A percentile compares a stretch with the other conserved stretches of the same genome.
phyloP scores from a whole-genome alignment of 495 filamentous ascomycete species.

The Darksidea phi region DNA sequence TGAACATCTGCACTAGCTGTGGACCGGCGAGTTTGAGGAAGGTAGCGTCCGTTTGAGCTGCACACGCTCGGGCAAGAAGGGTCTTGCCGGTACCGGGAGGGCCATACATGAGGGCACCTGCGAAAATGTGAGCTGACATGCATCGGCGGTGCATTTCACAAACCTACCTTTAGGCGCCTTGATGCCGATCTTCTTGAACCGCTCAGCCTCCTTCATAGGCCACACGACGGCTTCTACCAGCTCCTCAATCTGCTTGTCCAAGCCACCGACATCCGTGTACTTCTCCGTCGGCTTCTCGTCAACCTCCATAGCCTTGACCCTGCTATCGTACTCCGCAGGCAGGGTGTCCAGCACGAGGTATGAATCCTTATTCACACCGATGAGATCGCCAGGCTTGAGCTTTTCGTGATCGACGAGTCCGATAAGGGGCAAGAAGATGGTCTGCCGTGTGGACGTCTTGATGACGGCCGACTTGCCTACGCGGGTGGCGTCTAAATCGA shows the following conservation, averaged over 20 bases:
- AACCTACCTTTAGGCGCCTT: conserved; percentile 95
- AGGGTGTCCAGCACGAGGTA: conserved; percentile 98
- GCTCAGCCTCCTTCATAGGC: conserved; percentile 99
- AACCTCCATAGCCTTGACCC: conserved; percentile 99
- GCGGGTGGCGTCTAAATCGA: conserved; percentile 94
- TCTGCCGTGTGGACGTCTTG: conserved; percentile 99
- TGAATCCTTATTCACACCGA: conserved; percentile 98
- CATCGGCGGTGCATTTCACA: background rate
- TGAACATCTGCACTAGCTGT: conserved; percentile 99
- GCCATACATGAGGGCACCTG: conserved; percentile 79
- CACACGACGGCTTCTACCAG: conserved; percentile 98
- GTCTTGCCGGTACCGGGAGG: conserved; percentile 96
- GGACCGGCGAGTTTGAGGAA: conserved; percentile 98
- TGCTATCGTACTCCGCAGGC: conserved; percentile 98
- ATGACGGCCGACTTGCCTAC: conserved; percentile 98
- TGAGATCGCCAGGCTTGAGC: conserved; percentile 91
- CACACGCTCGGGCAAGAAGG: conserved; percentile 93
- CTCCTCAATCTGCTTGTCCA: conserved; percentile 99
- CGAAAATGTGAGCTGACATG: conserved; percentile 4
- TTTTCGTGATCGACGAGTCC: conserved; percentile 92
- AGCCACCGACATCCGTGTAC: conserved; percentile 94
- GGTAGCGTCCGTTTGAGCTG: conserved; percentile 95
- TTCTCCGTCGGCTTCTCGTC: conserved; percentile 99
- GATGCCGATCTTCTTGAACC: conserved; percentile 99
- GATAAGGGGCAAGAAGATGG: conserved; percentile 97